These are phyloP conservation scores for Penicillium salamii DNA, from an alignment of 495 filamentous ascomycete species.

Conservation along the genomic window DNA sequence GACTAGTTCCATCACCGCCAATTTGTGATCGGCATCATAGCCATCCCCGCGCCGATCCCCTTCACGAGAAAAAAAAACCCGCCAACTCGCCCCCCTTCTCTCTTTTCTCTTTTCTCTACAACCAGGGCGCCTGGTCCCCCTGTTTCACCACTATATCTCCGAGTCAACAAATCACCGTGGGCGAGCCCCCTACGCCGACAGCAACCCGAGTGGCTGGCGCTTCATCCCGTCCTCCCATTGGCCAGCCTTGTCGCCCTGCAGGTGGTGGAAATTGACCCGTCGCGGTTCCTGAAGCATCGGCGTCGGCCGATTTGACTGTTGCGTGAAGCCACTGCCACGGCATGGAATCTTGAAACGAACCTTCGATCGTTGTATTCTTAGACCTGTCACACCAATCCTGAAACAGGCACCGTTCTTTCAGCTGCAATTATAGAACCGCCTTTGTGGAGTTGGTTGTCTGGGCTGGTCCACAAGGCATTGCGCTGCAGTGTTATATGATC, in stretches of 20 bases:
- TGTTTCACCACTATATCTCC: slow-evolving; percentile 1
- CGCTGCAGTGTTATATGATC: slow-evolving; percentile 2
- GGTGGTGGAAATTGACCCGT: slow-evolving; percentile 15
- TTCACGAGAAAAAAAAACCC: slow-evolving; percentile 19
- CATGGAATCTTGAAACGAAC: slow-evolving; percentile 24
- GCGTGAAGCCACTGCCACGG: slow-evolving; percentile 6
- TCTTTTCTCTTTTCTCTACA: not conserved
- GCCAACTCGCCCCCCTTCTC: slow-evolving; percentile 2
- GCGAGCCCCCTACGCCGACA: not conserved
- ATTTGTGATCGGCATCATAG: slow-evolving; percentile 16
- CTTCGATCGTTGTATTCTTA: slow-evolving; percentile 19
- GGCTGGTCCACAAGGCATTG: slow-evolving; percentile 2
- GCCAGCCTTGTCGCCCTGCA: slow-evolving; percentile 20
- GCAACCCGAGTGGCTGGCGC: slow-evolving; percentile 17
- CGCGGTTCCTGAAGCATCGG: slow-evolving; percentile 28
- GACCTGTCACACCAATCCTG: slow-evolving; percentile 23
- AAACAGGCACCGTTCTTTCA: slow-evolving; percentile 20
- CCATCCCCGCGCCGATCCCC: slow-evolving; percentile 27
- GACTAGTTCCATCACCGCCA: slow-evolving; percentile 8
- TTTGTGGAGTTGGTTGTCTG: slow-evolving; percentile 11
- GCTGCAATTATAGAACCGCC: slow-evolving; percentile 27
- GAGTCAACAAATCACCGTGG: no score
- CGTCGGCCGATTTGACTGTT: slow-evolving; percentile 5
- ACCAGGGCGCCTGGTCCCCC: not conserved
- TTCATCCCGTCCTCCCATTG: slow-evolving; percentile 19